These are phyloP conservation scores for Ceratobasidium sp. DNA, from an alignment of 1,284 basidiomycete species.

Conservation along the genomic window DNA sequence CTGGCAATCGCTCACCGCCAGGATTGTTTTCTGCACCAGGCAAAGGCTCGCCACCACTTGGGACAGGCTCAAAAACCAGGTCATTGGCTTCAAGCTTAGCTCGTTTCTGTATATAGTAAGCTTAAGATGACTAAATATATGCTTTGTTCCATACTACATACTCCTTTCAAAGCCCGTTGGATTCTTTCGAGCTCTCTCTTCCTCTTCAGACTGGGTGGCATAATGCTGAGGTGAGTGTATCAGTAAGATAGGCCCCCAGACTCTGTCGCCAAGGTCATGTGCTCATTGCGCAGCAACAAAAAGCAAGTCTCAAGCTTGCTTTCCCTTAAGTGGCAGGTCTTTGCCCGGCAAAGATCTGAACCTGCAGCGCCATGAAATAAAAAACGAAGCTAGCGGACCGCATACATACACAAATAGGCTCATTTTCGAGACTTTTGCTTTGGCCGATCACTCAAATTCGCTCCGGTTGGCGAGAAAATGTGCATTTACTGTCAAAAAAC, in stretches of 20 bases:
- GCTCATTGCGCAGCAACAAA: too few species aligned
- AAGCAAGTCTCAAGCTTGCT: neutral
- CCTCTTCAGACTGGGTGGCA: neutral
- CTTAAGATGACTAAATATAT: conserved; percentile 8
- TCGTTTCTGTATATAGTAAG: neutral
- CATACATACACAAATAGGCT: neutral
- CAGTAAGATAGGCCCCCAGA: neutral
- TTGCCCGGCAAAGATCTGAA: neutral
- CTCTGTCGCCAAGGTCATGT: neutral
- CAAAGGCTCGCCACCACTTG: too few species aligned
- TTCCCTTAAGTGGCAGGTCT: neutral
- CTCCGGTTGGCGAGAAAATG: conserved; percentile 1
- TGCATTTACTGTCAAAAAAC: neutral
- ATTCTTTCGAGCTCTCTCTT: neutral
- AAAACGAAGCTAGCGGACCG: neutral
- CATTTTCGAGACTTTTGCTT: neutral
- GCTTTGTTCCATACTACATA: neutral
- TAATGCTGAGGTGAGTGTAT: neutral
- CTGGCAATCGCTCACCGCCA: neutral
- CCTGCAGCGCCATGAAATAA: neutral
- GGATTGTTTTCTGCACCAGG: neutral
- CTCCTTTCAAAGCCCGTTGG: neutral
- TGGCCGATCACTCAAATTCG: neutral
- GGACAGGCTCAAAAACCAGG: neutral
- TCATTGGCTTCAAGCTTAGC: neutral